Conservation (phyloP, 2,329 filamentous ascomycete species). For the Trichoderma cornu-damae region DNA sequence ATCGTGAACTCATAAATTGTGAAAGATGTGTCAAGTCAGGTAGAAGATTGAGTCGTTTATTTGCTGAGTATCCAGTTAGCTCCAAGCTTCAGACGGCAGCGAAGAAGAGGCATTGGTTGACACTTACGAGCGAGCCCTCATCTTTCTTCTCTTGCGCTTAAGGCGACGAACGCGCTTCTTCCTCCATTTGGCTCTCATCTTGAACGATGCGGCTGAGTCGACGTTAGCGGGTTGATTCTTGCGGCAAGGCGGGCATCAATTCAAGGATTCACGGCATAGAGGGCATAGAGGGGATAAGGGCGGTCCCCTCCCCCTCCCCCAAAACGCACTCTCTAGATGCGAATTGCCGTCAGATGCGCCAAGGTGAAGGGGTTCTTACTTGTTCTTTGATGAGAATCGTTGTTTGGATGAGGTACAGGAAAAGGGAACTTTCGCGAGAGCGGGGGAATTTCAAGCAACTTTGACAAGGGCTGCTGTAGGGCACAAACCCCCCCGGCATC, state of each 20-base stretch:
- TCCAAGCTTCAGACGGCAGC: constrained; percentile 16
- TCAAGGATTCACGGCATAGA: background rate
- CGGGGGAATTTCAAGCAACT: constrained; percentile 29
- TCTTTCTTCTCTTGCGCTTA: constrained; percentile 99
- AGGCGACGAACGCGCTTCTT: constrained; percentile 99
- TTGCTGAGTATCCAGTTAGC: constrained; percentile 48
- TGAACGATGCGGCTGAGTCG: constrained; percentile 40
- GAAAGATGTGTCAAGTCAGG: constrained; percentile 48
- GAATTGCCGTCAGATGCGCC: background rate
- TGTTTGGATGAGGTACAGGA: constrained; percentile 40
- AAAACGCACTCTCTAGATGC: constrained; percentile 11
- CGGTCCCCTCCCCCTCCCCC: no score
- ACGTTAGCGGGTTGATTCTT: constrained; percentile 18
- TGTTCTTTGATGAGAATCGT: constrained; percentile 44
- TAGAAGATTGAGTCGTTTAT: constrained; percentile 60
- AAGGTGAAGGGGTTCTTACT: constrained; percentile 29
- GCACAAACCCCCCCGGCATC: constrained; percentile 34
- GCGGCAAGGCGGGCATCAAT: background rate
- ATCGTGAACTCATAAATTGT: constrained; percentile 35
- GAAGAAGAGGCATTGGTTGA: background rate
- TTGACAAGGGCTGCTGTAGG: constrained; percentile 34
- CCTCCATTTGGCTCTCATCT: constrained; percentile 97
- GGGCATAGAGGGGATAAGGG: constrained; percentile 8
- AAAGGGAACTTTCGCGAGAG: constrained; percentile 23
- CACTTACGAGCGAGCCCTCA: constrained; percentile 90